phyloP scores from a whole-genome alignment of 2,329 filamentous ascomycete species.

The Phialophora verrucosa region DNA sequence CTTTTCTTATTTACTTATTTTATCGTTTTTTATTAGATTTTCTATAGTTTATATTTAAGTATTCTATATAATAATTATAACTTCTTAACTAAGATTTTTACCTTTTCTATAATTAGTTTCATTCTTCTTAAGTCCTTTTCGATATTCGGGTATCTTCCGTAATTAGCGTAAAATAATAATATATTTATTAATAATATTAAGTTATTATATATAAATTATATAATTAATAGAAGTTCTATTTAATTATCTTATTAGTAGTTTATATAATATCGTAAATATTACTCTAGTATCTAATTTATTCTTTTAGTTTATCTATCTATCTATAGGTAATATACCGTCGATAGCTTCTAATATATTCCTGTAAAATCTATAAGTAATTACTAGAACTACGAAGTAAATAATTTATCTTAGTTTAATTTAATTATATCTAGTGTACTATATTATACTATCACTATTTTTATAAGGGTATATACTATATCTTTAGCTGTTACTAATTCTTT shows the following conservation, averaged over 20 bases:
- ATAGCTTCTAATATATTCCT: constrained; percentile 23
- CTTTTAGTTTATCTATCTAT: background rate
- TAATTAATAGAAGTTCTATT: background rate
- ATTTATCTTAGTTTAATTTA: background rate
- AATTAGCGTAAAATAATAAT: constrained; percentile 27
- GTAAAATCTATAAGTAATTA: background rate
- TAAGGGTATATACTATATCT: constrained; percentile 2
- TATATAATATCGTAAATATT: background rate
- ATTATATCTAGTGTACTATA: background rate
- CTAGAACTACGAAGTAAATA: constrained; percentile 6
- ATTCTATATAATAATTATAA: background rate
- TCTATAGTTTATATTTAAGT: background rate
- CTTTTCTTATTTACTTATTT: constrained; percentile 3
- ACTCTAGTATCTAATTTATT: no score
- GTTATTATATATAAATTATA: constrained; percentile 1
- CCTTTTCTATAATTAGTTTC: background rate
- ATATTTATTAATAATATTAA: background rate
- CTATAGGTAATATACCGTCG: constrained; percentile 24
- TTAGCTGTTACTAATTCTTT: background rate
- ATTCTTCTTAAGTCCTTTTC: background rate
- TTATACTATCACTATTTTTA: background rate
- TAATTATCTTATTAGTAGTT: constrained; percentile 3
- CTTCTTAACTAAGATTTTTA: background rate
- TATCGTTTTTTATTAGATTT: background rate
- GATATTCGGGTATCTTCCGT: constrained; percentile 1